phyloP scores from a whole-genome alignment of 164 flowering plant species.

The Santalum album region DNA sequence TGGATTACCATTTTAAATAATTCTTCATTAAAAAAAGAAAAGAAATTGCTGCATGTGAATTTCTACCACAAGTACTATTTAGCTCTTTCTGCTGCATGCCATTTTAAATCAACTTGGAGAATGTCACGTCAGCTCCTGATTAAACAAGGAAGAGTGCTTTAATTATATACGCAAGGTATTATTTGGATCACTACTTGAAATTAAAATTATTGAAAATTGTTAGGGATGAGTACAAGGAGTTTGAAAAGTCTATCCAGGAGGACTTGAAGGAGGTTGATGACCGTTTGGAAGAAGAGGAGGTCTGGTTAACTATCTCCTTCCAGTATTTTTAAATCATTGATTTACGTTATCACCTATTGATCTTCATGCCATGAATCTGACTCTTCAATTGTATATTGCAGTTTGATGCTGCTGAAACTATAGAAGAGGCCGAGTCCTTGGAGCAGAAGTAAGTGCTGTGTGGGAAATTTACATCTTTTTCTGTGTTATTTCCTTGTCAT shows the following conservation, averaged over 20 bases:
- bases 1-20: too few species aligned
- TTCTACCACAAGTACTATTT: too few species aligned
- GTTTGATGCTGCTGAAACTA: conserved; percentile 89
- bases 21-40: too few species aligned
- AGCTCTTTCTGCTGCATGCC: too few species aligned
- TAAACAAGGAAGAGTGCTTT: too few species aligned
- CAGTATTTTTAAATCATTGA: not conserved
- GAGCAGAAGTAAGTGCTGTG: conserved; percentile 58
- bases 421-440: conserved; percentile 66
- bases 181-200: too few species aligned
- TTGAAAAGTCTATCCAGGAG: conserved; percentile 81
- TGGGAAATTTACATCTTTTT: not conserved
- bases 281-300: conserved; percentile 96
- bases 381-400: conserved; percentile 19
- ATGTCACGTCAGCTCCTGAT: too few species aligned
- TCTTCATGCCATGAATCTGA: conserved; percentile 1
- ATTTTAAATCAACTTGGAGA: too few species aligned
- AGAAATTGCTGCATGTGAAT: too few species aligned
- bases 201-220: not conserved
- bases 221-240: conserved; percentile 92
- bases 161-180: too few species aligned
- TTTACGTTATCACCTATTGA: too few species aligned
- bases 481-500: too few species aligned
- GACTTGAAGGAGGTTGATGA: conserved; percentile 81
- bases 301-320: conserved; percentile 10